A percentile compares a stretch with the other conserved stretches of the same genome.
Evolutionary conservation across 2,329 filamentous ascomycete genomes (phyloP).

Genomic region (Plenodomus biglobosus): DNA sequence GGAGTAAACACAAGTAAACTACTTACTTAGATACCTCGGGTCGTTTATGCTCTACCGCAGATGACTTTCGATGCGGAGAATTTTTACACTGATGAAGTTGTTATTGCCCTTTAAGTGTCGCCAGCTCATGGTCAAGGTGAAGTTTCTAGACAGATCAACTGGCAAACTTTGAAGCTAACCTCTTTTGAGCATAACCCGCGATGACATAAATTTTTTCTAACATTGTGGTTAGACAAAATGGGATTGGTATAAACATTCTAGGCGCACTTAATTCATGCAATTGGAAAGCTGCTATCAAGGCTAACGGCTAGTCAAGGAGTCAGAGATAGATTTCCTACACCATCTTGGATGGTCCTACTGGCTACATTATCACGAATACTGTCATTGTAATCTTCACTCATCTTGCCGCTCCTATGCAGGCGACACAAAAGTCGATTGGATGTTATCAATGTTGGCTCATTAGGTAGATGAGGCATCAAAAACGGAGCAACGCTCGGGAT

Average conservation of each 20-base stretch:
- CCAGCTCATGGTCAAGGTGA: too few species aligned
- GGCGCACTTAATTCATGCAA: too few species aligned
- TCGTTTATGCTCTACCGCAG: too few species aligned
- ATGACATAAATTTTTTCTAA: neutral
- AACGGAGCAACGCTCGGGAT: constrained; percentile 50
- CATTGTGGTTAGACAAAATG: too few species aligned
- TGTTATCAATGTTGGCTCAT: constrained; percentile 29
- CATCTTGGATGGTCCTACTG: constrained; percentile 40
- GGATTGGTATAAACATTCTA: too few species aligned
- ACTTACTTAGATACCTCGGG: too few species aligned
- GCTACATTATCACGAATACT: constrained; percentile 56
- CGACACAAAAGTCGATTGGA: constrained; percentile 26
- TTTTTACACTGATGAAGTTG: too few species aligned
- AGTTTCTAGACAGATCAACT: neutral
- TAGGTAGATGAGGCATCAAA: constrained; percentile 29
- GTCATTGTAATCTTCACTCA: constrained; percentile 54
- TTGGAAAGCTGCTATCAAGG: neutral
- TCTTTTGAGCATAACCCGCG: neutral
- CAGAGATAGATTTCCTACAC: neutral
- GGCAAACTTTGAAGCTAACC: neutral
- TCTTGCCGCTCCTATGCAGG: constrained; percentile 49
- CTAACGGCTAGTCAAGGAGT: neutral
- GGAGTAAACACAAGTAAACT: too few species aligned
- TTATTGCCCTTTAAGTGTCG: too few species aligned
- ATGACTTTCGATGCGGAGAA: too few species aligned